Percentiles rank a stretch among this genome's conserved stretches.
Conservation (phyloP, 495 filamentous ascomycete genomes). For the Zalerion maritima region DNA sequence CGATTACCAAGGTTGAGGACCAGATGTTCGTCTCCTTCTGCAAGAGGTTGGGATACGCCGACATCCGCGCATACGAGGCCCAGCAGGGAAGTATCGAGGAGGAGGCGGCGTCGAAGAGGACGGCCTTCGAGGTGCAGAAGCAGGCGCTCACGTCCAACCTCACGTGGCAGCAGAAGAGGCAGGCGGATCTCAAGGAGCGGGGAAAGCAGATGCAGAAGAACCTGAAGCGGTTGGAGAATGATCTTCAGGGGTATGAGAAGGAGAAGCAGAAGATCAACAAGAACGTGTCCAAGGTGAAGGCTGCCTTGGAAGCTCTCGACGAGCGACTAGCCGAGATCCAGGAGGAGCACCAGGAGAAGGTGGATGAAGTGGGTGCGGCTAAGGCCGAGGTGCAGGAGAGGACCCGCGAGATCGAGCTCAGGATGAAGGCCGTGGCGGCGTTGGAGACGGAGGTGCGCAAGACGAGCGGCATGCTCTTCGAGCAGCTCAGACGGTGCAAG, state of each 20-base stretch:
- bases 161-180: slow-evolving; percentile 58
- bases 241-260: slow-evolving; percentile 52
- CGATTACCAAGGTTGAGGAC: slow-evolving; percentile 77
- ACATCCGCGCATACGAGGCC: slow-evolving; percentile 84
- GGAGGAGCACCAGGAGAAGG: slow-evolving; percentile 47
- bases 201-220: slow-evolving; percentile 51
- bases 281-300: slow-evolving; percentile 53
- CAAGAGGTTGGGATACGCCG: slow-evolving; percentile 66
- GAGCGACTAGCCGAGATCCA: slow-evolving; percentile 56
- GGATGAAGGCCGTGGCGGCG: slow-evolving; percentile 57
- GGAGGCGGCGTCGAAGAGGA: slow-evolving; percentile 71
- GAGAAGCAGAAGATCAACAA: slow-evolving; percentile 64
- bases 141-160: slow-evolving; percentile 65
- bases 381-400: slow-evolving; percentile 73
- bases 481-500: slow-evolving; percentile 74
- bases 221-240: slow-evolving; percentile 44
- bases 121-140: slow-evolving; percentile 74
- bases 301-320: slow-evolving; percentile 61
- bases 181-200: slow-evolving; percentile 52
- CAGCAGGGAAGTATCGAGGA: slow-evolving; percentile 86
- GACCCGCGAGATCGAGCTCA: slow-evolving; percentile 65
- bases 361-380: slow-evolving; percentile 65
- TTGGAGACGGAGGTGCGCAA: slow-evolving; percentile 74
- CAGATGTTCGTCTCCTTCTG: slow-evolving; percentile 82
- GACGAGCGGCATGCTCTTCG: slow-evolving; percentile 67